Base-by-base conservation (phyloP, 768 basidiomycete genomes). In the Serendipita sp. region DNA sequence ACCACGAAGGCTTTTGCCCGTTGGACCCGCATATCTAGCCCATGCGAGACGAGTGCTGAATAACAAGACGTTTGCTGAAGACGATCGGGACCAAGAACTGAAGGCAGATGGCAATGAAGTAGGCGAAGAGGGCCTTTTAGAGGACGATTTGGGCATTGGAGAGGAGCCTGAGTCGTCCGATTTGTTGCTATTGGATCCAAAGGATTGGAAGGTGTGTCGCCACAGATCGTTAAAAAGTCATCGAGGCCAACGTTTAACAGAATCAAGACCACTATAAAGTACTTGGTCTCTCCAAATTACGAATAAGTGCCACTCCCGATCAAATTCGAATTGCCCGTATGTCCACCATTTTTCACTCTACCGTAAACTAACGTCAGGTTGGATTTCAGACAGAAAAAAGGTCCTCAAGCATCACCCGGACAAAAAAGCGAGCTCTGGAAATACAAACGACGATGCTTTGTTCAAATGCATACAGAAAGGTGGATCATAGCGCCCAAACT, bases 201-300 rank as follows among this genome's bases (percentile, higher is more conserved):
- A 97, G 75, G 92, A 95, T 72, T 98, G 96, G 95, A 99, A 98
- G 82, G 90, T 88, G 67, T 45, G 77, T 70, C 16, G 27, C 29
- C 44, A 48, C 11, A 15, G 4, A 3, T 31, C 27, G 10, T n/a
- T 44, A 40, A 27, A 45, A 1, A 50, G 48, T 5, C 23, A 3
- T 15, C 23, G 23, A 23, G 23, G 16, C 16, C 45, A n/a, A 16
- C 58, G 5, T 27, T 44, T 8, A 3, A 23, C 69, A 93, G 88
- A 93, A 95, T 83, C 96, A 98, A 82, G 95, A 99, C 73, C 90
- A 97, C 72, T 99, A 99, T 71, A 89, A 89, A 64, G 91, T 99
- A 44, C 86, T 99, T 63, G 96, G 96, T 68, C 82, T 99, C 6
- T 93, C 92, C 44, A 86, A 87, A 71, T 79, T 96, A 65, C 82